These are phyloP conservation scores for Hemisphaericaspora nanyangensis DNA, from an alignment of 805 yeast genomes.

Conservation along the genomic window DNA sequence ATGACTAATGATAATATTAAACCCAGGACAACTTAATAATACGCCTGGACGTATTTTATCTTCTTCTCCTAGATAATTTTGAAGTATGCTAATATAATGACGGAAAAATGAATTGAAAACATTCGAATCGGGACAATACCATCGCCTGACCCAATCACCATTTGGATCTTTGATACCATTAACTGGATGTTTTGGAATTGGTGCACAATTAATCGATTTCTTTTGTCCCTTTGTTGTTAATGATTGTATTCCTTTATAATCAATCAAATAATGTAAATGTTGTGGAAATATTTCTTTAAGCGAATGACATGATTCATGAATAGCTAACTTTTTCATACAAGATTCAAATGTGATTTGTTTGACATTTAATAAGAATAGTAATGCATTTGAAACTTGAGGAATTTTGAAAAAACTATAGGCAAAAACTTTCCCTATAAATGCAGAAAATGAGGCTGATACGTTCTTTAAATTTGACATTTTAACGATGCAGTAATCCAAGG, in stretches of 20 bases:
- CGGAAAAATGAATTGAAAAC: constrained; percentile 59
- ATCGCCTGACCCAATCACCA: constrained; percentile 60
- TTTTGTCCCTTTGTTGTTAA: constrained; percentile 22
- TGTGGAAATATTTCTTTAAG: constrained; percentile 17
- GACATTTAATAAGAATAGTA: constrained; percentile 54
- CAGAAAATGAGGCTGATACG: constrained; percentile 53
- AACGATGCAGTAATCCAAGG: constrained; percentile 50
- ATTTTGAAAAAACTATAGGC: constrained; percentile 55
- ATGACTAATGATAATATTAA: constrained; percentile 42
- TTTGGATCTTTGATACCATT: constrained; percentile 52
- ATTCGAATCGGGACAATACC: constrained; percentile 56
- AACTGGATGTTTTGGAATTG: constrained; percentile 41
- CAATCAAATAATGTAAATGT: constrained; percentile 27
- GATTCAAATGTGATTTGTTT: constrained; percentile 44
- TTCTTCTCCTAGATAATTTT: constrained; percentile 6
- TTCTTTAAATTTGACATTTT: constrained; percentile 45
- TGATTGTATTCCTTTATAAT: constrained; percentile 27
- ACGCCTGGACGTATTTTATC: constrained; percentile 2
- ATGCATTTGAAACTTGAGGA: constrained; percentile 47
- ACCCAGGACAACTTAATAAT: constrained; percentile 41
- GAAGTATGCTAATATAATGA: constrained; percentile 44
- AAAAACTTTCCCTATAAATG: constrained; percentile 67
- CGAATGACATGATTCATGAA: not conserved
- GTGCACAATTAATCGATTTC: constrained; percentile 28
- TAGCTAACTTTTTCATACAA: constrained; percentile 4